phyloP scores from a whole-genome alignment of 2,329 filamentous ascomycete genomes.

The Penicillium sp. region DNA sequence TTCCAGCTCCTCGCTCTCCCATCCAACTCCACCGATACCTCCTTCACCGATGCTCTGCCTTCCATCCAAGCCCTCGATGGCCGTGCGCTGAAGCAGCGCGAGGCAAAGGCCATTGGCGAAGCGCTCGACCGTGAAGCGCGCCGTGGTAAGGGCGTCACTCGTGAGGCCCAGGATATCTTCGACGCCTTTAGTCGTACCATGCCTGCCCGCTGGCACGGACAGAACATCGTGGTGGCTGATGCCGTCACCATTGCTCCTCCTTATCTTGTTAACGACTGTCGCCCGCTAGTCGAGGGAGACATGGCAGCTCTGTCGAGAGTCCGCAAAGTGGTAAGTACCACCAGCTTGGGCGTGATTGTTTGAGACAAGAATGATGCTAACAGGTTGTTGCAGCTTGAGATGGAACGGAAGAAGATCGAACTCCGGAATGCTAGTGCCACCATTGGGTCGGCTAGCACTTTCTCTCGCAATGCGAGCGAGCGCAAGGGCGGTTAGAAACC shows the following conservation, averaged over 20 bases:
- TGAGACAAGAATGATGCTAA: constrained; percentile 1
- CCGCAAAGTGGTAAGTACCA: constrained; percentile 45
- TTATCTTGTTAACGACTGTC: constrained; percentile 54
- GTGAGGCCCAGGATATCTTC: constrained; percentile 59
- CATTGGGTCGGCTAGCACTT: constrained; percentile 32
- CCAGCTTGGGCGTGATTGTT: neutral
- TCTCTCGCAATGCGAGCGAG: constrained; percentile 19
- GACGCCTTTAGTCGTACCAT: constrained; percentile 58
- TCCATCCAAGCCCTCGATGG: constrained; percentile 48
- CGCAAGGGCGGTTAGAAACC: constrained; percentile 23
- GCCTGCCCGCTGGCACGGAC: constrained; percentile 56
- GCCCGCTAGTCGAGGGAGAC: constrained; percentile 37
- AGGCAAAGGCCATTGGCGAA: constrained; percentile 52
- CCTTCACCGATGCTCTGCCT: constrained; percentile 47
- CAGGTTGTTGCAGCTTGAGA: constrained; percentile 35
- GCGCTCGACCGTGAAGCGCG: constrained; percentile 55
- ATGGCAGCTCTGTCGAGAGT: constrained; percentile 42
- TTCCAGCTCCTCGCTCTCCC: constrained; percentile 51
- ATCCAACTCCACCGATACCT: constrained; percentile 30
- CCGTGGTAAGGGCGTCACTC: constrained; percentile 56
- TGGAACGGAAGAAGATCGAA: constrained; percentile 47
- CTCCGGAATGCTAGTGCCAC: constrained; percentile 40
- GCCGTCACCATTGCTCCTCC: constrained; percentile 55
- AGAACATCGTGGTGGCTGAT: constrained; percentile 57
- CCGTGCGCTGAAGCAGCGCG: constrained; percentile 50